Evolutionary conservation across 23 red algal species (phyloP), one percentile per base, ranked within the genome.

Genomic region (Gracilariopsis chorda): DNA sequence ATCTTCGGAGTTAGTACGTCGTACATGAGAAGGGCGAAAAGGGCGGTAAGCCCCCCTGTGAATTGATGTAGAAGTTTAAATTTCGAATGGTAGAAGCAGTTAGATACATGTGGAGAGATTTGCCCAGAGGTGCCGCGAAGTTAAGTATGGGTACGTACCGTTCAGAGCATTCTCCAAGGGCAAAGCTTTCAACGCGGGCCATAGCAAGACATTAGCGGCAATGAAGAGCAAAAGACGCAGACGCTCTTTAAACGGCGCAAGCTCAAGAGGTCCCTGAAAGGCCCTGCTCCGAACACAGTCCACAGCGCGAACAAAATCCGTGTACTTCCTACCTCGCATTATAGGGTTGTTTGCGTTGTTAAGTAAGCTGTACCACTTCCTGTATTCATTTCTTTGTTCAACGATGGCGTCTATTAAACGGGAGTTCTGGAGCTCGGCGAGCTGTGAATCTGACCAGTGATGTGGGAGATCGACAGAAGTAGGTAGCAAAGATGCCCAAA

Each of bases 1-100:
- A 98, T 90, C 79, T 76, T 87, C 16, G 95, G 95, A 2, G 81
- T 91, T 8, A 98, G 30, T 40, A 94, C 17, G 53, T 98, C 95
- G 51, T 87, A 98, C 32, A 67, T 47, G 17, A 80, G 40, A 12
- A 94, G 62, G 4, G 95, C 65, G 39, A 94, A 84, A 12, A 91
- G 42, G 8, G 91, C 90, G 29, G 82, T 84, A 52, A 88, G 48
- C 51, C 74, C 86, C 1, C 86, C 95, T 59, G 78, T 61, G 28
- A 41, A n/a, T n/a, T n/a, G 23, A 10, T 48, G 77, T 43, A 19
- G 4, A n/a, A n/a, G n/a, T n/a, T n/a, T n/a, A n/a, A n/a, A n/a
- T n/a, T n/a, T n/a, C n/a, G n/a, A n/a, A n/a, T n/a, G n/a, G n/a
- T n/a, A n/a, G n/a, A n/a, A n/a, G n/a, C n/a, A n/a, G n/a, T n/a